Evolutionary conservation across 1,284 basidiomycete genomes (phyloP), one percentile per base, ranked within the genome.

Genomic region (Sporisorium reilianum): DNA sequence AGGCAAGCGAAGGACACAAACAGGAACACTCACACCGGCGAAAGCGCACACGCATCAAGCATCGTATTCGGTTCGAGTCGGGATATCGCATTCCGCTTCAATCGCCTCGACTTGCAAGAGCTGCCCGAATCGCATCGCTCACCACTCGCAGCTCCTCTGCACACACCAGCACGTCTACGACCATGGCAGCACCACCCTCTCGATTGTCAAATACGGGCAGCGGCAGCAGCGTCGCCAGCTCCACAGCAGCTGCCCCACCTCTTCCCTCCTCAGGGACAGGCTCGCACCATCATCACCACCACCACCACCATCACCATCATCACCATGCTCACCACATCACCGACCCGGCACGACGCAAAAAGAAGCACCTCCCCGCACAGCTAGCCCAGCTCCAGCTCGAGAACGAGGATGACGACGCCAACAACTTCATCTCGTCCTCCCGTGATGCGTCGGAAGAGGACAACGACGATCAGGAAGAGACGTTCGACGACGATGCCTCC

Each of bases 371-470:
- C 7, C 73, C 67, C 10, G 67, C 73, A 2, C 73, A 75, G 55
- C 60, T 75, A 14, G 66, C 72, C 6, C 72, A 75, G 61, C 73
- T 70, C 8, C 73, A 75, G 57, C 67, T 71, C 55, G 71, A 70
- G 6, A 64, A 68, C 53, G 71, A 77, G 25, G 71, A 74, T 8
- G 63, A 70, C 3, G 60, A 61, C 38, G 55, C 54, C 44, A 62
- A 70, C 51, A 70, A 70, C 50, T 64, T 67, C 44, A 71, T 77
- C 44, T 77, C 75, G 10, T 77, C 75, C 2, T 77, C 75, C 5
- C 58, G 75, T 8, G 75, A 77, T 49, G 75, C 75, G 25, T 74
- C 71, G 8, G 75, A 77, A 53, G 75, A 77, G 50, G 75, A 77
- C 64, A 77, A 77, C 41, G 75, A 77, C 51, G 75, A 77, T 12